A percentile compares a stretch with the other conserved stretches of the same genome.
phyloP scores from a whole-genome alignment of 495 filamentous ascomycete species.

The Lasiosphaeris hirsuta region DNA sequence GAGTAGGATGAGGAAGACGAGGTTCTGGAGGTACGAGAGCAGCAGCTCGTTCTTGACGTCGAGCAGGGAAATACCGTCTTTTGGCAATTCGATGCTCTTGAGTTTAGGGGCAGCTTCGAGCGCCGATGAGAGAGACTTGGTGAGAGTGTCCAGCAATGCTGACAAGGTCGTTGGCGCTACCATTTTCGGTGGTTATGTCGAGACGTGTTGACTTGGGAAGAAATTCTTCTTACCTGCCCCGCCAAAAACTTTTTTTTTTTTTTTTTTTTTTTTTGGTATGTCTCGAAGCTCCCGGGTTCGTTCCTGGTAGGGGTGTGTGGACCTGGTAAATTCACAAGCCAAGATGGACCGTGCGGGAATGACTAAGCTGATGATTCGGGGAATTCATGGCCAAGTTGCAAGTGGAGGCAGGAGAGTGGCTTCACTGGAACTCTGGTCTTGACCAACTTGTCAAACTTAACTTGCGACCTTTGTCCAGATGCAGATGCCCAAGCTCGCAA shows the following conservation, averaged over 20 bases:
- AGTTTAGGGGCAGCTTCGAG: constrained; percentile 59
- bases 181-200: constrained; percentile 32
- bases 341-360: neutral
- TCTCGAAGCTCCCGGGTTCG: neutral
- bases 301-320: neutral
- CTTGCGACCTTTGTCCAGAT: neutral
- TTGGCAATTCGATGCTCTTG: constrained; percentile 55
- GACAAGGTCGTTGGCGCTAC: constrained; percentile 49
- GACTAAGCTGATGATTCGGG: constrained; percentile 5
- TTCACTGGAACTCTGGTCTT: neutral
- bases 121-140: constrained; percentile 58
- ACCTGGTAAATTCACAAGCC: neutral
- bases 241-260: constrained; percentile 18
- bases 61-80: constrained; percentile 88
- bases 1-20: constrained; percentile 81
- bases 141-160: constrained; percentile 60
- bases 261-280: no score
- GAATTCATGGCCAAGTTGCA: neutral
- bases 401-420: neutral
- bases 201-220: neutral
- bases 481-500: no score
- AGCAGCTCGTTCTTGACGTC: constrained; percentile 93
- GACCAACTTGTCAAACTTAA: no score
- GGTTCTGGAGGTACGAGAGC: constrained; percentile 91
- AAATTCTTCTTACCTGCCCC: constrained; percentile 11